phyloP scores from a whole-genome alignment of 164 flowering plant genomes.

The Stephania yunnanensis region DNA sequence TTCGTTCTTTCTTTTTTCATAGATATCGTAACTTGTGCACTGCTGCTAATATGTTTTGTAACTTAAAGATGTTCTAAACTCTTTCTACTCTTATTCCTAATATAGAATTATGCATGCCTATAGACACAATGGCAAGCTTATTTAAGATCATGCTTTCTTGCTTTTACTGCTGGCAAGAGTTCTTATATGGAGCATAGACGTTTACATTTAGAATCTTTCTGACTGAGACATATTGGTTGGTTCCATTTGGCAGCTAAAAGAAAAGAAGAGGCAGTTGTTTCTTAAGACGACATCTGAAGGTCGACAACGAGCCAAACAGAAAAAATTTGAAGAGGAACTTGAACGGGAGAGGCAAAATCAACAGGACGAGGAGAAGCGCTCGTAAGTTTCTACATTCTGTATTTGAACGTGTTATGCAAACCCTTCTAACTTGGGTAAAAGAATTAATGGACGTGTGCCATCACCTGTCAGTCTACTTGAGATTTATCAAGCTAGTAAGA shows the following conservation, averaged over 20 bases:
- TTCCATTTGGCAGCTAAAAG: conserved; percentile 56
- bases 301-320: conserved; percentile 84
- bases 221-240: background rate
- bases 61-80: too few relatives aligned
- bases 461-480: background rate
- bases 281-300: conserved; percentile 90
- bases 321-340: conserved; percentile 75
- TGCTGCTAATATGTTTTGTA: too few relatives aligned
- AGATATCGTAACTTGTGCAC: too few relatives aligned
- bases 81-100: too few relatives aligned
- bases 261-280: conserved; percentile 76
- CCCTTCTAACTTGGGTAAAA: background rate
- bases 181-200: background rate
- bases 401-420: background rate
- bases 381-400: conserved; percentile 42
- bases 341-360: conserved; percentile 71
- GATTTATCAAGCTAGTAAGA: background rate
- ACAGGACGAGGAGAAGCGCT: conserved; percentile 75
- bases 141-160: background rate
- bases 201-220: background rate
- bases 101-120: too few relatives aligned
- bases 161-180: background rate
- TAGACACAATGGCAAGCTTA: too few relatives aligned
- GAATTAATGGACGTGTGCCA: background rate
- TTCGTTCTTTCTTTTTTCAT: too few relatives aligned